phyloP scores from a whole-genome alignment of 768 basidiomycete genomes.

The Mycena epipterygia region DNA sequence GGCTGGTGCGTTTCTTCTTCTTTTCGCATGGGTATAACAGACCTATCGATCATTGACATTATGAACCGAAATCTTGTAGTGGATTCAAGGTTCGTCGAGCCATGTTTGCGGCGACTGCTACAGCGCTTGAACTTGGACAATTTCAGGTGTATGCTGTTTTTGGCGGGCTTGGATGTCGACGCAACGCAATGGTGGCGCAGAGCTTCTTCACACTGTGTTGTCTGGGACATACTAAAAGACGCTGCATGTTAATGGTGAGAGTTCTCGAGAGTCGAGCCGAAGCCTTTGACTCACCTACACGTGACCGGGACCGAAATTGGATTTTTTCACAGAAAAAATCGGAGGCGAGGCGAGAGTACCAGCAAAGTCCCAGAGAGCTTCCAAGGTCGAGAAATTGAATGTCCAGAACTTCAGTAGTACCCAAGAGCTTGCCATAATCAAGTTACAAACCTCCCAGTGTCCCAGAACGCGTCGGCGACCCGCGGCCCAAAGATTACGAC shows the following conservation, averaged over 20 bases:
- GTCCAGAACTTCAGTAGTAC: neutral
- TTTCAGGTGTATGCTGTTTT: neutral
- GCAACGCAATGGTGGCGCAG: neutral
- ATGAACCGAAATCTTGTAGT: neutral
- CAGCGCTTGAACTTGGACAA: neutral
- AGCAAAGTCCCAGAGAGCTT: neutral
- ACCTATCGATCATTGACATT: neutral
- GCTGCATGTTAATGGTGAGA: slow-evolving; percentile 28
- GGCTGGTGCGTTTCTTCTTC: slow-evolving; percentile 13
- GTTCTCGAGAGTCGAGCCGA: neutral
- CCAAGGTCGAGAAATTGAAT: neutral
- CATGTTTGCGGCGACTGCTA: neutral
- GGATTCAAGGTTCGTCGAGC: neutral
- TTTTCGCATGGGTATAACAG: neutral
- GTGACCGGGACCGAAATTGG: slow-evolving; percentile 1
- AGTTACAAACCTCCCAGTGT: neutral
- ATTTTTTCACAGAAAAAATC: neutral
- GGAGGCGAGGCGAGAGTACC: neutral
- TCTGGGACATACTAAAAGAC: slow-evolving; percentile 7
- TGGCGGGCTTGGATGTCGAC: neutral
- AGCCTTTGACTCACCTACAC: slow-evolving; percentile 18
- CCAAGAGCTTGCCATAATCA: neutral
- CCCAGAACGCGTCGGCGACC: neutral
- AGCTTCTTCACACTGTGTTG: neutral
- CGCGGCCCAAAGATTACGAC: too few relatives aligned